These are phyloP conservation scores for Crithidia sp. DNA, from an alignment of 208 protist species.

Conservation along the genomic window DNA sequence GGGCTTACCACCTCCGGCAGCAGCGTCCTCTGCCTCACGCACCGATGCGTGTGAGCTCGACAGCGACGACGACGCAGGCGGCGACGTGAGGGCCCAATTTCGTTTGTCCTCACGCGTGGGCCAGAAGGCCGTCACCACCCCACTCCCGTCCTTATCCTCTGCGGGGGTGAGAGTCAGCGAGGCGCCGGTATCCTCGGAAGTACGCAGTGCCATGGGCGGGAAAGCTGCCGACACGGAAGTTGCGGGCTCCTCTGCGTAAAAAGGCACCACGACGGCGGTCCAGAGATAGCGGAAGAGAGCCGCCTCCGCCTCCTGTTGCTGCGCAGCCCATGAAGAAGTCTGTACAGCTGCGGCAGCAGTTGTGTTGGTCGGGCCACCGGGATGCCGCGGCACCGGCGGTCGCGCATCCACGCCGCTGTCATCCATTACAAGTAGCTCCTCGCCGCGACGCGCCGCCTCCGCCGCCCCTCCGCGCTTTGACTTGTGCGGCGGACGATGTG, in stretches of 20 bases:
- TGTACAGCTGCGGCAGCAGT: too few species aligned
- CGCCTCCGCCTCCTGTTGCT: slow-evolving; percentile 13
- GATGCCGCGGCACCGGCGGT: background rate
- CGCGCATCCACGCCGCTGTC: background rate
- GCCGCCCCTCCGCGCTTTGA: background rate
- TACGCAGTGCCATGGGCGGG: background rate
- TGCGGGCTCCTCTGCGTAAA: slow-evolving; percentile 21
- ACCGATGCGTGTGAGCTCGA: background rate
- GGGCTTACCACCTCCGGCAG: background rate
- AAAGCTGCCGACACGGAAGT: background rate
- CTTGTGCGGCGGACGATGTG: background rate
- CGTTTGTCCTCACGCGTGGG: slow-evolving; percentile 1
- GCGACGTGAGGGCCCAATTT: slow-evolving; percentile 2
- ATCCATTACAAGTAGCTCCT: slow-evolving; percentile 25
- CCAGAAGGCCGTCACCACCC: slow-evolving; percentile 25
- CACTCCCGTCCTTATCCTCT: slow-evolving; percentile 28
- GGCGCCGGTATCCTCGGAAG: background rate
- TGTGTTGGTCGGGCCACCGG: too few species aligned
- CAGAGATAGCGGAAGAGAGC: slow-evolving; percentile 50
- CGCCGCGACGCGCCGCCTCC: background rate
- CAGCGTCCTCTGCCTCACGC: background rate
- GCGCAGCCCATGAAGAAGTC: slow-evolving; percentile 9
- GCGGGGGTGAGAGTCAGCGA: background rate
- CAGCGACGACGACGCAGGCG: slow-evolving; percentile 4
- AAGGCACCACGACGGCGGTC: slow-evolving; percentile 50